Conservation (phyloP, 2,329 filamentous ascomycete genomes). For the Fusarium subglutinans region DNA sequence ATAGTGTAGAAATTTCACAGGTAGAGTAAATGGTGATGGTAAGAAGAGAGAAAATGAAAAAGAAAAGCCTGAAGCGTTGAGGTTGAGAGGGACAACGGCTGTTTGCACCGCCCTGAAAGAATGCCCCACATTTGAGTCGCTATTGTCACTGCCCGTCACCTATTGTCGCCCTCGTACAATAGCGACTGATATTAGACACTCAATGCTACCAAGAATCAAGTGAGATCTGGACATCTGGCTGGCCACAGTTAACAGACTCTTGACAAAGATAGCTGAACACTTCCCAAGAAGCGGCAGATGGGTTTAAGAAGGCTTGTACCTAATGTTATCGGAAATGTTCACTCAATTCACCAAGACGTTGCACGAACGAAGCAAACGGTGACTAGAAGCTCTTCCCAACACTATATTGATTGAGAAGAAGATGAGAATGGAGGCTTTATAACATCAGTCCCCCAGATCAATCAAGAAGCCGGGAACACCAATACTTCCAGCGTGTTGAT, state of each 20-base stretch:
- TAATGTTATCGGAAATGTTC: not conserved
- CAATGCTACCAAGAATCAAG: not conserved
- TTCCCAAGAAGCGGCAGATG: not conserved
- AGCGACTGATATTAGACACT: not conserved
- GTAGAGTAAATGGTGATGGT: not conserved
- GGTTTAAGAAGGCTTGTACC: not conserved
- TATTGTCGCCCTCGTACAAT: not conserved
- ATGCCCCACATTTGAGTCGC: not conserved
- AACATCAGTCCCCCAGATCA: not conserved
- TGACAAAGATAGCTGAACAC: not conserved
- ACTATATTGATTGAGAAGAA: no score
- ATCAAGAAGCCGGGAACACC: not conserved
- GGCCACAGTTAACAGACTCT: rapidly evolving
- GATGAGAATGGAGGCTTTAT: no score
- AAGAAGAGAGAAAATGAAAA: not conserved
- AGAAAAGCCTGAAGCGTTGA: rapidly evolving
- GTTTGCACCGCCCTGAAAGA: rapidly evolving
- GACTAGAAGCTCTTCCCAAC: not conserved
- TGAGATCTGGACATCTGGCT: not conserved
- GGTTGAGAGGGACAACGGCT: not conserved
- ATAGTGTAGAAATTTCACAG: no score
- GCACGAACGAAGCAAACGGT: no score
- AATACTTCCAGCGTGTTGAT: not conserved
- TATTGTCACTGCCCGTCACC: not conserved
- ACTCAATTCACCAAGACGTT: not conserved